phyloP scores from a whole-genome alignment of 1,284 basidiomycete species.

The Phellinidium pouzarii region DNA sequence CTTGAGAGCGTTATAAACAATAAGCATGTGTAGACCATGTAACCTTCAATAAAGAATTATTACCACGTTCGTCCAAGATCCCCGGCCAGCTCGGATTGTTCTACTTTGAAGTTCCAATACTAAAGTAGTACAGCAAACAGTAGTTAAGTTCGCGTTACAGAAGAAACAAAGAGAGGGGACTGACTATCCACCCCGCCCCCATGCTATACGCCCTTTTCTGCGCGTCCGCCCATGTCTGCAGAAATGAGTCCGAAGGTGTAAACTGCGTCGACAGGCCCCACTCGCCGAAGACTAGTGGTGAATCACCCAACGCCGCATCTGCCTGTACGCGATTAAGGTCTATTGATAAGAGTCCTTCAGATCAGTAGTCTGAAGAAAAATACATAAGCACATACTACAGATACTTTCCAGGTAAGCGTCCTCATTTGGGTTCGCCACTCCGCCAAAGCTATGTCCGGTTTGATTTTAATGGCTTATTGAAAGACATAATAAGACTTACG shows the following conservation, averaged over 20 bases:
- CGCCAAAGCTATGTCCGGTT: slow-evolving; percentile 46
- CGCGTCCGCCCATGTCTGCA: slow-evolving; percentile 70
- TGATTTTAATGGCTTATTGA: background rate
- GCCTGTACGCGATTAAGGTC: slow-evolving; percentile 45
- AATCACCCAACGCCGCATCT: slow-evolving; percentile 44
- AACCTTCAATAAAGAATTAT: slow-evolving; percentile 13
- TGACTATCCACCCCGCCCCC: slow-evolving; percentile 64
- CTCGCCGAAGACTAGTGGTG: slow-evolving; percentile 48
- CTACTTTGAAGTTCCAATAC: slow-evolving; percentile 78
- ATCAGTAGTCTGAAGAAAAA: background rate
- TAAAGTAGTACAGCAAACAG: slow-evolving; percentile 25
- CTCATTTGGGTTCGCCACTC: slow-evolving; percentile 58
- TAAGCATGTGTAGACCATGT: background rate
- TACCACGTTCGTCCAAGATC: slow-evolving; percentile 54
- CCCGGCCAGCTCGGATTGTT: slow-evolving; percentile 44
- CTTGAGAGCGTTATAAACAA: slow-evolving; percentile 29
- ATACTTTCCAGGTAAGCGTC: slow-evolving; percentile 59
- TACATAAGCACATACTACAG: slow-evolving; percentile 46
- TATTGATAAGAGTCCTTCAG: slow-evolving; percentile 22
- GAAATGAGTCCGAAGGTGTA: slow-evolving; percentile 52
- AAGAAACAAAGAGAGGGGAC: slow-evolving; percentile 21
- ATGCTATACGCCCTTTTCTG: slow-evolving; percentile 63
- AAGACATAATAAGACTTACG: slow-evolving; percentile 31
- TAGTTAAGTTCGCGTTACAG: background rate
- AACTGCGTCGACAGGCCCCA: slow-evolving; percentile 71